phyloP scores from a whole-genome alignment of 805 yeast genomes.

The Barnettozyma vustinii region DNA sequence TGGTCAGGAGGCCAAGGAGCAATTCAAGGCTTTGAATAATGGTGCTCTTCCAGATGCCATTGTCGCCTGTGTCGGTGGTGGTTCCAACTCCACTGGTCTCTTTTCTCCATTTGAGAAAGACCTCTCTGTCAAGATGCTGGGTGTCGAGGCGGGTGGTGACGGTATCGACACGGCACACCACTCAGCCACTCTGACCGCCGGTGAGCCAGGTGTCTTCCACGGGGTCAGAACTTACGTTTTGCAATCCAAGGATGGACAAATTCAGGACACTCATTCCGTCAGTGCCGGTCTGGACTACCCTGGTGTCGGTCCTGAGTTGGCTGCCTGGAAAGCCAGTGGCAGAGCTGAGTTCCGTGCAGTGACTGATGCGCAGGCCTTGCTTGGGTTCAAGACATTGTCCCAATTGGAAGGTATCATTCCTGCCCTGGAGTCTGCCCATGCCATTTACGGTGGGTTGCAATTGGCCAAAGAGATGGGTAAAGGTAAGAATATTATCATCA shows the following conservation, averaged over 20 bases:
- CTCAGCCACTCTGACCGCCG: conserved; percentile 93
- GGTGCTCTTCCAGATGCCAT: conserved; percentile 89
- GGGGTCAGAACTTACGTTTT: conserved; percentile 94
- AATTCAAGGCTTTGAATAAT: conserved; percentile 70
- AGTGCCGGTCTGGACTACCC: conserved; percentile 99
- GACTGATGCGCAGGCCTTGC: conserved; percentile 90
- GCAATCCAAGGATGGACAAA: conserved; percentile 91
- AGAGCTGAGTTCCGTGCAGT: conserved; percentile 90
- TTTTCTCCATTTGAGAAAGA: conserved; percentile 92
- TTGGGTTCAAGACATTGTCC: conserved; percentile 82
- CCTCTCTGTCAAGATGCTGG: conserved; percentile 68
- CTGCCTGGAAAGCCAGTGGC: conserved; percentile 91
- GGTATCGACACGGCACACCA: conserved; percentile 87
- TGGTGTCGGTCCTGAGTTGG: conserved; percentile 98
- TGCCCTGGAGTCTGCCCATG: conserved; percentile 96
- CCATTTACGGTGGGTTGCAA: conserved; percentile 85
- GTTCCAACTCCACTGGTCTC: conserved; percentile 94
- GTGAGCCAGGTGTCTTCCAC: conserved; percentile 95
- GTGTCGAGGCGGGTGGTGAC: conserved; percentile 99
- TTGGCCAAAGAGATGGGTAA: conserved; percentile 77
- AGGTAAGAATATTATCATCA: conserved; percentile 79
- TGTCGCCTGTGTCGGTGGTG: conserved; percentile 99
- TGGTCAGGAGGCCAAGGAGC: conserved; percentile 91
- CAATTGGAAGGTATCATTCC: conserved; percentile 98
- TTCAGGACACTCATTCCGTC: conserved; percentile 95